Conservation (phyloP, 2,329 filamentous ascomycete genomes). For the Clonostachys solani region DNA sequence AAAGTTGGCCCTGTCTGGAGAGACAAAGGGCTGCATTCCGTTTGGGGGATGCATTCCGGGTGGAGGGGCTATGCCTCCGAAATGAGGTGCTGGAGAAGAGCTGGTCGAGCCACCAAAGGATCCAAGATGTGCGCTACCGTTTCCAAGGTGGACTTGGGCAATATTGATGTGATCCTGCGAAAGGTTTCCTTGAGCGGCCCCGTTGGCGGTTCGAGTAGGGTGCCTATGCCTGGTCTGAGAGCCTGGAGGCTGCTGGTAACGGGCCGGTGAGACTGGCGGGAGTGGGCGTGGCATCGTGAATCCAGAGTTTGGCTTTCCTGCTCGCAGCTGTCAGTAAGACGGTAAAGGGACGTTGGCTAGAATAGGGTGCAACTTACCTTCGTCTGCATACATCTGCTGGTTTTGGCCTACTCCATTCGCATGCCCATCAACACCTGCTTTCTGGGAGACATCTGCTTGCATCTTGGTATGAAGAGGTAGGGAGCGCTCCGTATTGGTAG, state of each 20-base stretch:
- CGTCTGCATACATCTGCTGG: neutral
- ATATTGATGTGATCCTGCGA: too few relatives aligned
- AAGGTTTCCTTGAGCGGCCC: too few relatives aligned
- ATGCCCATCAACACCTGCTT: too few relatives aligned
- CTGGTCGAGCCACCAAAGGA: conserved; percentile 49
- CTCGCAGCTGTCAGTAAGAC: too few relatives aligned
- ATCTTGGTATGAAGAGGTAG: too few relatives aligned
- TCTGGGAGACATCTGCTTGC: too few relatives aligned
- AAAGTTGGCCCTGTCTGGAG: conserved; percentile 1
- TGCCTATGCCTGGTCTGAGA: conserved; percentile 3
- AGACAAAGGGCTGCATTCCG: conserved; percentile 25
- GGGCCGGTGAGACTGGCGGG: neutral
- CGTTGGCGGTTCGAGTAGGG: neutral
- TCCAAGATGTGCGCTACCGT: conserved; percentile 53
- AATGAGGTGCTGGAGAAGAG: conserved; percentile 52
- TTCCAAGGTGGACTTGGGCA: conserved; percentile 44
- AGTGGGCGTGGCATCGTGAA: neutral
- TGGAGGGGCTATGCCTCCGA: conserved; percentile 41
- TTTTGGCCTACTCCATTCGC: neutral
- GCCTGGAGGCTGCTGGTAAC: conserved; percentile 5
- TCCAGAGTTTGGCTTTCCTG: neutral
- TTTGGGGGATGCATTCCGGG: conserved; percentile 34
- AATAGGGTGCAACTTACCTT: neutral
- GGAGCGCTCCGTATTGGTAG: too few relatives aligned
- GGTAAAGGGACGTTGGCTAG: neutral